A percentile compares a stretch with the other conserved stretches of the same genome.
These are phyloP conservation scores for Cercospora sp. DNA, from an alignment of 2,329 filamentous ascomycete genomes.

Conservation along the genomic window DNA sequence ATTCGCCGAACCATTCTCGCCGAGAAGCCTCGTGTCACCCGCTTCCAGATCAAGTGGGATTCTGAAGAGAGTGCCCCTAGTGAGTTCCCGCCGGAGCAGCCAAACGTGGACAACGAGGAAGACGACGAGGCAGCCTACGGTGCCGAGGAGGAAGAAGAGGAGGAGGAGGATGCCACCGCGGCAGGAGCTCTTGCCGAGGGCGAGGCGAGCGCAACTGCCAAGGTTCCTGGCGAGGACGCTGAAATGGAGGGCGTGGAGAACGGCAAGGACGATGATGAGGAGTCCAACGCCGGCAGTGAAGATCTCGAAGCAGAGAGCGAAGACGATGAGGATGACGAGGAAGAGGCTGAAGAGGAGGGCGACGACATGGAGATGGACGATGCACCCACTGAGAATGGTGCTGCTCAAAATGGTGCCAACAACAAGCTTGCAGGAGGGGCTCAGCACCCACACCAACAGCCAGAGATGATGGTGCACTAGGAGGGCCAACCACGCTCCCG, in stretches of 20 bases:
- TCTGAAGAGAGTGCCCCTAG: constrained; percentile 95
- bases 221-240: constrained; percentile 56
- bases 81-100: constrained; percentile 96
- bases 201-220: constrained; percentile 38
- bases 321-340: constrained; percentile 43
- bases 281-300: constrained; percentile 62
- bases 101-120: constrained; percentile 81
- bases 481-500: background rate
- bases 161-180: constrained; percentile 60
- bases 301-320: constrained; percentile 50
- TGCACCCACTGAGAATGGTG: constrained; percentile 21
- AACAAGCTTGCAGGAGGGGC: background rate
- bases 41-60: constrained; percentile 99
- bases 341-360: constrained; percentile 44
- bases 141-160: constrained; percentile 74
- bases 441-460: constrained; percentile 16
- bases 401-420: background rate
- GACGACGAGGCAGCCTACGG: constrained; percentile 87
- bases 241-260: constrained; percentile 72
- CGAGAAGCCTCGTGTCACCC: constrained; percentile 94
- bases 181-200: constrained; percentile 40
- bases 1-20: constrained; percentile 89
- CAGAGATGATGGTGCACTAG: constrained; percentile 24
- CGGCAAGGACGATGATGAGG: constrained; percentile 64
- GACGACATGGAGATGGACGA: constrained; percentile 38